Percentiles rank a stretch among this genome's conserved stretches.
These are phyloP conservation scores for Nemania diffusa DNA, from an alignment of 2,329 filamentous ascomycete species.

Conservation along the genomic window DNA sequence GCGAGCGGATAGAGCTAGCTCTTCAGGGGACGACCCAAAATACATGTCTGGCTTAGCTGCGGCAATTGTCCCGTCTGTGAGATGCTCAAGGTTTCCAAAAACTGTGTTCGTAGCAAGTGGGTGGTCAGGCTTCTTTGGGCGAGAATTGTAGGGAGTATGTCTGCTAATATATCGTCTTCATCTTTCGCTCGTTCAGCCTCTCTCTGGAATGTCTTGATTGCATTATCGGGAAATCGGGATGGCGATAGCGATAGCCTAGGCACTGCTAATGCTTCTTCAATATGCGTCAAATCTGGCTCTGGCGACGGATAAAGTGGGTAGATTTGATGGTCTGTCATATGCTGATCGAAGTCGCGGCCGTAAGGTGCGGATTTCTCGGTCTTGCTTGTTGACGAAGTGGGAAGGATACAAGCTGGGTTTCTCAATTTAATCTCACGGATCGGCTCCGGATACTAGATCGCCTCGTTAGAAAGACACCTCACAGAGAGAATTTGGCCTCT, in stretches of 20 bases:
- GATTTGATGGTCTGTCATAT: neutral
- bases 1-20: neutral
- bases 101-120: neutral
- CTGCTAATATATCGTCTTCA: neutral
- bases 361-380: neutral
- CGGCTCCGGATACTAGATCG: neutral
- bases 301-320: neutral
- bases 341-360: constrained; percentile 1
- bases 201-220: neutral
- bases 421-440: neutral
- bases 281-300: neutral
- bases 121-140: neutral
- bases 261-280: neutral
- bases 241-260: neutral
- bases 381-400: neutral
- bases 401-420: too few relatives aligned
- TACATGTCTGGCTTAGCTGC: constrained; percentile 1
- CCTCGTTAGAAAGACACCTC: neutral
- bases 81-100: neutral
- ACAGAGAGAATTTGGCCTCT: too few relatives aligned
- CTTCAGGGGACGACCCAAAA: constrained; percentile 1
- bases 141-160: neutral
- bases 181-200: too few relatives aligned
- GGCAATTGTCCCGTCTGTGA: neutral
- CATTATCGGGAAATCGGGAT: neutral